Conservation (phyloP, 2,329 filamentous ascomycete genomes). For the Trichoderma sp. region DNA sequence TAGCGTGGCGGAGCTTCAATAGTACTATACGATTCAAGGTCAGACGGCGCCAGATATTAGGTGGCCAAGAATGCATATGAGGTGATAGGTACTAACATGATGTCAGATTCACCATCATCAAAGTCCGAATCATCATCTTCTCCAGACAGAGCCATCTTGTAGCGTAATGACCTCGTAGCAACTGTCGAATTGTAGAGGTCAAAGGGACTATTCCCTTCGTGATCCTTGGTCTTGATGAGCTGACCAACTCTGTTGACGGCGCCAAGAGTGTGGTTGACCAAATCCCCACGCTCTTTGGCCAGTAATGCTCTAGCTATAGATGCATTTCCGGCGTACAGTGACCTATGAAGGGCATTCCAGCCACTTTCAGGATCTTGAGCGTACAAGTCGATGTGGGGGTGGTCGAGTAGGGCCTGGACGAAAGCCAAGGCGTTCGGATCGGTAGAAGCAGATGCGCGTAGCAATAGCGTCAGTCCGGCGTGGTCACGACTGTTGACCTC, state of each 20-base stretch:
- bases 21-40: neutral
- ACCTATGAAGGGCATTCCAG: slow-evolving; percentile 92
- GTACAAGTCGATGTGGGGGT: slow-evolving; percentile 82
- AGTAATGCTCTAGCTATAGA: slow-evolving; percentile 80
- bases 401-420: slow-evolving; percentile 73
- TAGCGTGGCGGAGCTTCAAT: neutral
- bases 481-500: slow-evolving; percentile 86
- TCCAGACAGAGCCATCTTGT: slow-evolving; percentile 44
- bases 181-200: slow-evolving; percentile 90
- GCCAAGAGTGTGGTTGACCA: slow-evolving; percentile 56
- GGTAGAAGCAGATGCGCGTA: slow-evolving; percentile 77
- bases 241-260: slow-evolving; percentile 63
- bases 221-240: slow-evolving; percentile 91
- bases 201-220: slow-evolving; percentile 90
- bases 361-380: slow-evolving; percentile 85
- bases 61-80: neutral
- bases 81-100: slow-evolving; percentile 30
- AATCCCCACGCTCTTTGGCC: slow-evolving; percentile 68
- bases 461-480: slow-evolving; percentile 75
- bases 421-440: slow-evolving; percentile 68
- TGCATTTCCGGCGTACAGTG: slow-evolving; percentile 85
- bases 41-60: neutral
- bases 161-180: slow-evolving; percentile 65
- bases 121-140: slow-evolving; percentile 54
- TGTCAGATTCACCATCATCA: slow-evolving; percentile 40